A percentile compares a stretch with the other conserved stretches of the same genome.
Evolutionary conservation across 176 grass and related monocot genomes (phyloP).

Genomic region (Guadua angustifolia): DNA sequence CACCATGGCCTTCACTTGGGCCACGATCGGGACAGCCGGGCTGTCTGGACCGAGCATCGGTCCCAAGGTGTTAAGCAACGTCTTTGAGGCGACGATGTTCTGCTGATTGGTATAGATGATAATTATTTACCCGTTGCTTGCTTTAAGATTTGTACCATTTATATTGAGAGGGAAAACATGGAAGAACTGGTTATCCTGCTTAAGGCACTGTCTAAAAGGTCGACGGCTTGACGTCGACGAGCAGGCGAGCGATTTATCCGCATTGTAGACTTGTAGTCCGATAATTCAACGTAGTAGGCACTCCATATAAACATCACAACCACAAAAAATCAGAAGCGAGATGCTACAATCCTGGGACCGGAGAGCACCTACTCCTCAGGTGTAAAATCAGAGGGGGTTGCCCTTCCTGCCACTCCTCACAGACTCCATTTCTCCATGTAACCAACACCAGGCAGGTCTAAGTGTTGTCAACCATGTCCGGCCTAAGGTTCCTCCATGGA

Average conservation of each 20-base stretch:
- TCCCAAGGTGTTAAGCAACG: too few species aligned
- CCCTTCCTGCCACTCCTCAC: constrained; percentile 27
- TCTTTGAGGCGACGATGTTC: too few species aligned
- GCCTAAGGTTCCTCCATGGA: constrained; percentile 55
- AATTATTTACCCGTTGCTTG: too few species aligned
- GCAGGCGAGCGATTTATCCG: not conserved
- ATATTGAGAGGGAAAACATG: too few species aligned
- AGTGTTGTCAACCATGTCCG: not conserved
- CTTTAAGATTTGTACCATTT: too few species aligned
- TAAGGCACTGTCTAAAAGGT: not conserved
- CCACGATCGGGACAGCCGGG: too few species aligned
- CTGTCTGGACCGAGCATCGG: too few species aligned
- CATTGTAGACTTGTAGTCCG: not conserved
- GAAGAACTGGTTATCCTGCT: too few species aligned
- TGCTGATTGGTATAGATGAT: too few species aligned
- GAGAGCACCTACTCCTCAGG: constrained; percentile 22
- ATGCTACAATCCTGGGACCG: constrained; percentile 15
- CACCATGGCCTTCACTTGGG: too few species aligned
- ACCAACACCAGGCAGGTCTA: not conserved
- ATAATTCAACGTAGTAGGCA: not conserved
- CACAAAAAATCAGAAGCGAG: constrained; percentile 4
- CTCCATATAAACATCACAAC: constrained; percentile 31
- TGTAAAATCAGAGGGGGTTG: not conserved
- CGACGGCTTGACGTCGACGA: not conserved
- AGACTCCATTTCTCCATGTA: not conserved